Base-by-base conservation (phyloP, 208 protist genomes). In the Hexamita inflata region DNA sequence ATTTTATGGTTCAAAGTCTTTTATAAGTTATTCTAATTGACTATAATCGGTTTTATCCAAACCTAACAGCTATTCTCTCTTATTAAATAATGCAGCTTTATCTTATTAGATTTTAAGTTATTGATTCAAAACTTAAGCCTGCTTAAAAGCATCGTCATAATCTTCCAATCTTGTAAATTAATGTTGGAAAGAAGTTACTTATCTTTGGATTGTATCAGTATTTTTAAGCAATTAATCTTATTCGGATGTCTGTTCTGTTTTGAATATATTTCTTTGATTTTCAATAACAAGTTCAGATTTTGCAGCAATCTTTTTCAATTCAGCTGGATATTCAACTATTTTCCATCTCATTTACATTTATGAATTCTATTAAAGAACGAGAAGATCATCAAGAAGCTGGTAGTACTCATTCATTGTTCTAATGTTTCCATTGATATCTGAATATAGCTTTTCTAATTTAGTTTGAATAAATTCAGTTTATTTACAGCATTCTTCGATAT, bases 1-100 rank as follows among this genome's bases (percentile, higher is more conserved):
- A 24, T 70, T 45, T 40, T 30, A 32, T 30, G 64, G 64, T n/a
- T 70, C 64, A 34, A 70, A 70, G n/a, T 70, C 64, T n/a, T 38
- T 40, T 30, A 70, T 45, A 15, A 70, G 2, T 38, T 70, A 38
- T 11, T 70, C 64, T 42, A 70, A 38, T 49, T 38, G 35, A 30
- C 19, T 32, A 38, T 70, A 70, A 34, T 70, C 64, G 9, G 64
- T 70, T n/a, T 30, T 24, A 15, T n/a, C 4, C 7, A 70, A 34
- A 11, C 38, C 64, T 34, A 70, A 45, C 9, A 70, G 15, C 9
- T 45, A 32, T 49, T 70, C 64, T 32, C 64, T n/a, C n/a, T 70
- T 45, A 38, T 70, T 70, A 49, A 45, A 70, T n/a, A 70, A 38
- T 34, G 4, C 42, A n/a, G 64, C 9, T 38, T 70, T 70, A 24